These are phyloP conservation scores for Wickerhamomyces bisporus DNA, from an alignment of 805 yeast species.

Conservation along the genomic window DNA sequence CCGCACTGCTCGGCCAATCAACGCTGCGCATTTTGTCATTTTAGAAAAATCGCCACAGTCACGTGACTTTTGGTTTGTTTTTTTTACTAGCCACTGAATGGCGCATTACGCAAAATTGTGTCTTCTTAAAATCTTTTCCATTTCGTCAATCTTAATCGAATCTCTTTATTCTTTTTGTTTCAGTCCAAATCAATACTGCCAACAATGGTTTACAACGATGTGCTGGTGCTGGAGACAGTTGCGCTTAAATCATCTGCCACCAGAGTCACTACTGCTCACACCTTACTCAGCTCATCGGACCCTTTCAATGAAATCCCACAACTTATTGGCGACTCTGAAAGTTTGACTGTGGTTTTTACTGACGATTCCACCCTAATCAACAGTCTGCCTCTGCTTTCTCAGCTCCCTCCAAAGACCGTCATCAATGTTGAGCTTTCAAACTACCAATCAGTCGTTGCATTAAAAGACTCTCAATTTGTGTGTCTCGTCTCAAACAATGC, in stretches of 20 bases:
- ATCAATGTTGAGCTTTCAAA: conserved; percentile 64
- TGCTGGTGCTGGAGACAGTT: neutral
- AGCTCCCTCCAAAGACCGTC: conserved; percentile 43
- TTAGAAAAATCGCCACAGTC: too few species aligned
- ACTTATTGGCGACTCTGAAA: conserved; percentile 2
- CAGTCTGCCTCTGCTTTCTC: conserved; percentile 52
- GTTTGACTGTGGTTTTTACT: conserved; percentile 34
- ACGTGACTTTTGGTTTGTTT: too few species aligned
- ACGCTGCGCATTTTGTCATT: too few species aligned
- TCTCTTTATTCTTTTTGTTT: too few species aligned
- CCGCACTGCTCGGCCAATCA: too few species aligned
- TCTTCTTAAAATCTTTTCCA: too few species aligned
- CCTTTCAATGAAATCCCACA: conserved; percentile 11
- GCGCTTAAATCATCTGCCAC: neutral
- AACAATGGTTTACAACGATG: neutral
- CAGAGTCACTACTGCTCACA: neutral
- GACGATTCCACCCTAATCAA: conserved; percentile 49
- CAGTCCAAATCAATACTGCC: neutral
- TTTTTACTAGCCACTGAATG: too few species aligned
- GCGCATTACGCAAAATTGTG: too few species aligned
- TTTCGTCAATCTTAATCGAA: too few species aligned
- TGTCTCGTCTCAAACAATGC: conserved; percentile 62
- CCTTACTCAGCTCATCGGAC: conserved; percentile 13
- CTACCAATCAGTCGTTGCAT: conserved; percentile 61
- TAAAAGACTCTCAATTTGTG: conserved; percentile 63